These are phyloP conservation scores for Candida nitratophila DNA, from an alignment of 805 yeast genomes.

Conservation along the genomic window DNA sequence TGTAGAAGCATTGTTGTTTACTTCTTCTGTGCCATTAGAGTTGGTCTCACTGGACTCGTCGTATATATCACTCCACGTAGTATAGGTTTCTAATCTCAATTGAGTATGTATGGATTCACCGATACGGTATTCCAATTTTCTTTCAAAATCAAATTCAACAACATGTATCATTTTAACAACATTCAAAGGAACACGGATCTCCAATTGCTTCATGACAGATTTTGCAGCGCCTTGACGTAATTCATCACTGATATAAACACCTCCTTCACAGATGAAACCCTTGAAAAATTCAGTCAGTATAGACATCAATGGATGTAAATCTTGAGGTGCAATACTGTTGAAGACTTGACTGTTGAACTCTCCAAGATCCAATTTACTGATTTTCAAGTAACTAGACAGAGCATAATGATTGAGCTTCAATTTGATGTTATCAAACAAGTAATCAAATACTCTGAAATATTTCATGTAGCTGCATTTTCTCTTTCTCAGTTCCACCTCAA, in stretches of 20 bases:
- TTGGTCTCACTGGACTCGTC: neutral
- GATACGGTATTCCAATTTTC: constrained; percentile 40
- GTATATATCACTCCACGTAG: constrained; percentile 32
- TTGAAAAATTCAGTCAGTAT: constrained; percentile 9
- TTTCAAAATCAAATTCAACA: constrained; percentile 37
- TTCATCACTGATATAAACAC: neutral
- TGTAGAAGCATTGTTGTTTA: neutral
- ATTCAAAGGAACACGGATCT: constrained; percentile 59
- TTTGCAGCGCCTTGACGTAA: neutral
- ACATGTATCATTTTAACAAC: constrained; percentile 52
- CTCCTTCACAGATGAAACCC: neutral
- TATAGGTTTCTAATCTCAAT: constrained; percentile 35
- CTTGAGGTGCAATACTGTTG: constrained; percentile 6
- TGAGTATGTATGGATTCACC: constrained; percentile 54
- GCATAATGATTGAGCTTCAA: constrained; percentile 24
- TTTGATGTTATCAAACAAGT: constrained; percentile 13
- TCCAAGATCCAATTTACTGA: constrained; percentile 1
- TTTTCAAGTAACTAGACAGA: constrained; percentile 12
- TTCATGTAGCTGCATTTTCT: constrained; percentile 8
- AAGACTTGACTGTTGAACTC: neutral
- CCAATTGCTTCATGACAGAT: constrained; percentile 9
- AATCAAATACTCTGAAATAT: constrained; percentile 16
- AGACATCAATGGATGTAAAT: constrained; percentile 7
- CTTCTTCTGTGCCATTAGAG: neutral
- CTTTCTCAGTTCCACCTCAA: constrained; percentile 9